These are phyloP conservation scores for Mesembryanthemum crystallinum DNA, from an alignment of 148 eudicot species.

Conservation along the genomic window DNA sequence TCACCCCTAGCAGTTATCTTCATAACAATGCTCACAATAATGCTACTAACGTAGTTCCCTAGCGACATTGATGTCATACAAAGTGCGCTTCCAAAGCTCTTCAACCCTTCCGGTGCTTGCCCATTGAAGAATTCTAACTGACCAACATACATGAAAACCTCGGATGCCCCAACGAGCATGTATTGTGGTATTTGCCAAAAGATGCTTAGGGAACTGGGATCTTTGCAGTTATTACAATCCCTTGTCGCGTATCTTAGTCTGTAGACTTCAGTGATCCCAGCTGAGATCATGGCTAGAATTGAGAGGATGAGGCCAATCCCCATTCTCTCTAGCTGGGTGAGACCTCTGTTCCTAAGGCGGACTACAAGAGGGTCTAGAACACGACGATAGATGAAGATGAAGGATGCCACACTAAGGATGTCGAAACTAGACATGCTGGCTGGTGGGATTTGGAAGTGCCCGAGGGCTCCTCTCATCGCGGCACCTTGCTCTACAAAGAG, in stretches of 20 bases:
- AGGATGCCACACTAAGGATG: slow-evolving; percentile 60
- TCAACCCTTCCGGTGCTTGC: slow-evolving; percentile 64
- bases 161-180: slow-evolving; percentile 62
- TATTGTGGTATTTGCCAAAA: slow-evolving; percentile 78
- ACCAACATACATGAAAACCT: slow-evolving; percentile 76
- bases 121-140: slow-evolving; percentile 72
- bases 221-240: slow-evolving; percentile 29
- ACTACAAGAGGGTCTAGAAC: slow-evolving; percentile 45
- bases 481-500: slow-evolving; percentile 83
- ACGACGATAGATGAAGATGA: slow-evolving; percentile 55
- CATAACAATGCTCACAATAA: slow-evolving; percentile 55
- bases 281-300: slow-evolving; percentile 51
- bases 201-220: slow-evolving; percentile 50
- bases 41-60: slow-evolving; percentile 64
- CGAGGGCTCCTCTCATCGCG: slow-evolving; percentile 47
- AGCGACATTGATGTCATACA: slow-evolving; percentile 66
- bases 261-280: slow-evolving; percentile 52
- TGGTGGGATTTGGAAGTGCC: slow-evolving; percentile 54
- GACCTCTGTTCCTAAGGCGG: slow-evolving; percentile 40
- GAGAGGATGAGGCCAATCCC: slow-evolving; percentile 62
- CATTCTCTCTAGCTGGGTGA: slow-evolving; percentile 65
- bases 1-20: slow-evolving; percentile 38
- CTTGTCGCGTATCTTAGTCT: slow-evolving; percentile 36
- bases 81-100: slow-evolving; percentile 75
- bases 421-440: slow-evolving; percentile 76